Base-by-base conservation (phyloP, 768 basidiomycete species). In the Lactarius akahatsu region DNA sequence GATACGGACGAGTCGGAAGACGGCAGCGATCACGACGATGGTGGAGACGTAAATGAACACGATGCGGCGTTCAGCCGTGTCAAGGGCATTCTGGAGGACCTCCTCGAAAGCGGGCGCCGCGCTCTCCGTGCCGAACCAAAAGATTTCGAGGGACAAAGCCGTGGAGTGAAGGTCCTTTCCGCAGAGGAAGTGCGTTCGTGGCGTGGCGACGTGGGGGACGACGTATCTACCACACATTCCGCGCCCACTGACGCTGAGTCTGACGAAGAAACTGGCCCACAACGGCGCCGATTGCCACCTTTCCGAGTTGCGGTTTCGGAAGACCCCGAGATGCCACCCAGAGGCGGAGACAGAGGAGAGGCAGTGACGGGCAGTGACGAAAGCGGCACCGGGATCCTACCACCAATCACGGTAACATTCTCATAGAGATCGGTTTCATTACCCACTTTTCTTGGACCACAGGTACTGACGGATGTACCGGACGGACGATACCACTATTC, bases 171-270 rank as follows among this genome's bases (percentile, higher is more conserved):
- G 74, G 92, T 93, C 9, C 79, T 94, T 20, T 86, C 81, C 63
- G 85, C 87, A 54, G 87, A 90, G 68, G 91, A 93, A 72, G 81
- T 90, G 58, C 82, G 84, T 55, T 78, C 80, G 16, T 89, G 88
- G 85, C 71, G 73, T 40, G 79, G 66, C 79, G 76, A 63, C 59
- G 60, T 38, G 43, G 36, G 66, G 56, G 65, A 63, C 47, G 60
- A 66, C 64, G 20, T 57, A 66, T 55, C 61, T 50, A 47, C 61
- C 59, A 52, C 61, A 68, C 69, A 59, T 65, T 58, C 66, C 50
- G 50, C 59, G 13, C 58, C 16, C 60, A 71, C 68, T 32, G 72
- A 66, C 26, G 66, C 47, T 28, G 64, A 67, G 57, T 70, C 71
- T 13, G 68, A 60, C 56, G 71, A 71, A 18, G 65, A 62, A 56